Evolutionary conservation across 2,329 filamentous ascomycete genomes (phyloP).

Genomic region (Furcasterigmium sp.): DNA sequence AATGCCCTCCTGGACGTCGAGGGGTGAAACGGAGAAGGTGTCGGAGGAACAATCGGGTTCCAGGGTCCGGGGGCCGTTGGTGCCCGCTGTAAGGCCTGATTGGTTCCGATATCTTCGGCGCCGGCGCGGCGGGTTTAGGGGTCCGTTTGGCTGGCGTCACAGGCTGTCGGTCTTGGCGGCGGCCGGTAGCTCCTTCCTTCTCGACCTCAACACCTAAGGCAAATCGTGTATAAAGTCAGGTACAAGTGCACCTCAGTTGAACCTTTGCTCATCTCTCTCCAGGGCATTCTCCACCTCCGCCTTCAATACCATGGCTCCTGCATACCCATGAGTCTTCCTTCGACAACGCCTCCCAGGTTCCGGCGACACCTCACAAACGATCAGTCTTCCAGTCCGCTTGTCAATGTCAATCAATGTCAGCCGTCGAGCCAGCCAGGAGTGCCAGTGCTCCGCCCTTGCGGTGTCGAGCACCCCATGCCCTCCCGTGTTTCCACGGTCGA

Average conservation of each 20-base stretch:
- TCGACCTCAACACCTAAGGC: conserved; percentile 12
- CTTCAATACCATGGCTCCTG: conserved; percentile 3
- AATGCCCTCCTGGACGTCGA: neutral
- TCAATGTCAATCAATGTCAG: neutral
- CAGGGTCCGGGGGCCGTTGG: neutral
- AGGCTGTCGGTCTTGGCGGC: conserved; percentile 6
- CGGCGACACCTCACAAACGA: conserved; percentile 5
- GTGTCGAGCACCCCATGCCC: neutral
- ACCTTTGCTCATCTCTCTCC: too few relatives aligned
- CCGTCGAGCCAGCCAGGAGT: conserved; percentile 10
- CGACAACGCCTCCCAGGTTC: conserved; percentile 11
- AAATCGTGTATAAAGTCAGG: too few relatives aligned
- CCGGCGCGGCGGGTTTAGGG: neutral
- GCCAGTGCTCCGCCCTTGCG: conserved; percentile 8
- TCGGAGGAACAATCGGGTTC: neutral
- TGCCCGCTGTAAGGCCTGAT: neutral
- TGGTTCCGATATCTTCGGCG: neutral
- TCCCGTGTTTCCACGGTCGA: neutral
- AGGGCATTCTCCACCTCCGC: conserved; percentile 11
- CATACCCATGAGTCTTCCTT: conserved; percentile 4
- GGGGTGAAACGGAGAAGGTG: conserved; percentile 1
- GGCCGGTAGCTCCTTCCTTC: conserved; percentile 12
- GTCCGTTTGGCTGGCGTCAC: neutral
- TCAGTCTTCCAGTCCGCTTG: neutral
- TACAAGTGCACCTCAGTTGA: too few relatives aligned